phyloP scores from a whole-genome alignment of 768 basidiomycete species.

The Fomitopsis serialis region DNA sequence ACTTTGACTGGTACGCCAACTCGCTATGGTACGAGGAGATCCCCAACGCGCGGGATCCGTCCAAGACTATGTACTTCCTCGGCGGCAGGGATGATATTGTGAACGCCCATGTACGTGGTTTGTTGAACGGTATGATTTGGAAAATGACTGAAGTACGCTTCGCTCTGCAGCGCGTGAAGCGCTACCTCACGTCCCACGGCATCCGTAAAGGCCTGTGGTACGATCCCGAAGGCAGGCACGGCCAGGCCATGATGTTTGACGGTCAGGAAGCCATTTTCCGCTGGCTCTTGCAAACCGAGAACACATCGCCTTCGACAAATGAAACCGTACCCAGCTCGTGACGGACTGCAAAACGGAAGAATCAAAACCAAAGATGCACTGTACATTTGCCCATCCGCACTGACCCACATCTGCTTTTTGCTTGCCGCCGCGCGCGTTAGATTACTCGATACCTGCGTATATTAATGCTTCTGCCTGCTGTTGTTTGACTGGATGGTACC shows the following conservation, averaged over 20 bases:
- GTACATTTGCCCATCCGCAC: no score
- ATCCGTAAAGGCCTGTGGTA: conserved; percentile 61
- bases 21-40: conserved; percentile 90
- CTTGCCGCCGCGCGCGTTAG: no score
- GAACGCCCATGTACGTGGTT: conserved; percentile 51
- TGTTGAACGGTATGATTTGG: no score
- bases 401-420: no score
- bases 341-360: not conserved
- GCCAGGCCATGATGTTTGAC: conserved; percentile 49
- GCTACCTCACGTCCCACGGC: conserved; percentile 74
- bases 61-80: conserved; percentile 66
- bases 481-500: no score
- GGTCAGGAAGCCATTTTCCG: conserved; percentile 53
- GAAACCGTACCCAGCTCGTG: not conserved
- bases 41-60: conserved; percentile 65
- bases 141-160: not conserved
- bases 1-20: conserved; percentile 85
- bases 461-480: no score
- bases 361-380: no score
- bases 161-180: conserved; percentile 52
- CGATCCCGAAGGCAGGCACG: conserved; percentile 59
- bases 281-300: conserved; percentile 43
- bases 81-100: conserved; percentile 83
- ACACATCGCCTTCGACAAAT: not conserved
- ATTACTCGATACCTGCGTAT: no score